Base-by-base conservation (phyloP, 164 flowering plant genomes). In the Kingdonia uniflora region DNA sequence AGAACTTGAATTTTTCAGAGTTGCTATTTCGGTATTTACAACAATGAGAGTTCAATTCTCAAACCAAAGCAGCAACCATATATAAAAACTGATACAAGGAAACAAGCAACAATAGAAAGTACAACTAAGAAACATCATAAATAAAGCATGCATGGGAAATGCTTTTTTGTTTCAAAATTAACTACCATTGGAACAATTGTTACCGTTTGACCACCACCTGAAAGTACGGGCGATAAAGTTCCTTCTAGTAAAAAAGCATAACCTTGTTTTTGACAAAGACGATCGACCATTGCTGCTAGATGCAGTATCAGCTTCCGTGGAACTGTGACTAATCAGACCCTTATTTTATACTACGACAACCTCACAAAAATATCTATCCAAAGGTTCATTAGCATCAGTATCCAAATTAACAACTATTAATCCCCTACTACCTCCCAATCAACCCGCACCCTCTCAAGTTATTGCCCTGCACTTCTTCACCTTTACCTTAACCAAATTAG, bases 401-500 rank as follows among this genome's bases (percentile, higher is more conserved):
- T 88, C 95, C 67, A 84, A 66, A 66, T 71, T 80, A 16, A 88
- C 75, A 16, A 63, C 54, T 69, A 88, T 50, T 0, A 81, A 67
- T 19, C 55, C 66, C 64, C 86, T 76, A 26, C 68, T 68, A 8
- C 61, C 71, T 55, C 67, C 66, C 71, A 85, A 68, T 80, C 75
- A 77, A 11, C 70, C 80, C 0, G 65, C 80, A 47, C 76, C 67
- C 13, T 78, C 87, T 58, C 67, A 46, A 12, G 76, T 83, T 23
- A 88, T 91, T 43, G 73, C 76, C 51, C 70, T 78, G 62, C 97
- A 88, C 58, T 88, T 85, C 79, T 75, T 88, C 8, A 88, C 89
- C 75, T 85, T 85, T 43, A 85, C 73, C 69, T 88, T 88, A 1
- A 79, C 79, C 73, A 85, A 65, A 78, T 75, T 85, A 0, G 92